Conservation (phyloP, 495 filamentous ascomycete genomes). For the Aspergillus cristatus region DNA sequence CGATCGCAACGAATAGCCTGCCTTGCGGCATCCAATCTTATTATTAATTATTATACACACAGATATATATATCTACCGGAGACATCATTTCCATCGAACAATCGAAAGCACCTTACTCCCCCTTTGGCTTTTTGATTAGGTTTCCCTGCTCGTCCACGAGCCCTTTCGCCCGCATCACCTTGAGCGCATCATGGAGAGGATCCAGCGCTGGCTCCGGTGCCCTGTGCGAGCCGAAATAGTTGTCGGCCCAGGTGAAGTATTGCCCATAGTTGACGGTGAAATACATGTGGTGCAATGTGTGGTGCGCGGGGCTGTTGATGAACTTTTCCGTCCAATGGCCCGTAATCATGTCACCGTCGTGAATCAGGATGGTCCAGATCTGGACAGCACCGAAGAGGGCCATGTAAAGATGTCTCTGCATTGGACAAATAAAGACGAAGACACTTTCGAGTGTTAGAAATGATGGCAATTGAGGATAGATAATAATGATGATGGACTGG, state of each 20-base stretch:
- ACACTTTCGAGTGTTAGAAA: conserved; percentile 33
- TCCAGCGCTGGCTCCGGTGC: neutral
- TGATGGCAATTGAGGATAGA: conserved; percentile 69
- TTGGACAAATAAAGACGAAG: conserved; percentile 67
- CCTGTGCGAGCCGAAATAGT: neutral
- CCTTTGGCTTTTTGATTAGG: neutral
- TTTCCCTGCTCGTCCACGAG: neutral
- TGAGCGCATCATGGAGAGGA: neutral
- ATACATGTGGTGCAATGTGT: conserved; percentile 71
- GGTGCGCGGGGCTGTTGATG: conserved; percentile 72
- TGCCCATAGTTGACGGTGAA: conserved; percentile 83
- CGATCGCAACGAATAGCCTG: too few relatives aligned
- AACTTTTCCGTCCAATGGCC: conserved; percentile 27
- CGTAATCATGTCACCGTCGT: conserved; percentile 11
- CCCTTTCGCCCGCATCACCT: neutral
- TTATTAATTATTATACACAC: too few relatives aligned
- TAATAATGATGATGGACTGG: too few relatives aligned
- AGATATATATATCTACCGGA: too few relatives aligned
- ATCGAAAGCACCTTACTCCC: too few relatives aligned
- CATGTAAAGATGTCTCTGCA: conserved; percentile 66
- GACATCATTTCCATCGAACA: too few relatives aligned
- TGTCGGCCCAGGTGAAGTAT: conserved; percentile 24
- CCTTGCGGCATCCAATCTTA: too few relatives aligned
- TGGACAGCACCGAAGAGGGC: conserved; percentile 66
- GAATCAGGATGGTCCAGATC: conserved; percentile 76